These are phyloP conservation scores for Daldinia bambusicola DNA, from an alignment of 495 filamentous ascomycete genomes.

Conservation along the genomic window DNA sequence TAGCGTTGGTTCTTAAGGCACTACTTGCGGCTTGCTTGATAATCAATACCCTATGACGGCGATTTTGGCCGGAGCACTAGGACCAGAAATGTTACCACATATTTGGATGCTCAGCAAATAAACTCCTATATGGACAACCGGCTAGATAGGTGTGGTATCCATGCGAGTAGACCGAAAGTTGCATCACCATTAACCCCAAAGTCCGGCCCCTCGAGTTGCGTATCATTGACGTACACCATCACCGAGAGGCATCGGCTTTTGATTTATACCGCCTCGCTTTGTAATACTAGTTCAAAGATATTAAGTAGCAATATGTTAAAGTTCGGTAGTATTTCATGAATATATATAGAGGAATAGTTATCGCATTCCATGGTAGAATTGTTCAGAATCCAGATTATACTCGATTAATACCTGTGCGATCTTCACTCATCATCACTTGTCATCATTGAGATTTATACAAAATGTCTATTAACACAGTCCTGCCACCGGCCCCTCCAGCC, in stretches of 20 bases:
- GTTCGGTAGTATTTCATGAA: too few species aligned
- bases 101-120: too few species aligned
- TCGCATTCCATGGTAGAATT: not conserved
- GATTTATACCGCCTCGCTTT: not conserved
- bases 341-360: not conserved
- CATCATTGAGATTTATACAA: not conserved
- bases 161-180: not conserved
- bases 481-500: slow-evolving; percentile 49
- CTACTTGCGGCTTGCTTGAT: too few species aligned
- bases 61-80: too few species aligned
- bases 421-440: not conserved
- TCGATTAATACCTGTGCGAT: not conserved
- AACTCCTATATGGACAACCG: not conserved
- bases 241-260: not conserved
- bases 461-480: not conserved
- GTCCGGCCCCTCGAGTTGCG: not conserved
- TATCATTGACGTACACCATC: not conserved
- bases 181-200: not conserved
- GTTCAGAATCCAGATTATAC: not conserved
- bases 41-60: too few species aligned
- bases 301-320: too few species aligned
- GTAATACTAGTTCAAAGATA: too few species aligned
- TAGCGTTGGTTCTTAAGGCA: too few species aligned
- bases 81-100: too few species aligned
- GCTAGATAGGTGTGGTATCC: not conserved